Conservation (phyloP, 2,329 filamentous ascomycete genomes). For the Phoma sp. region DNA sequence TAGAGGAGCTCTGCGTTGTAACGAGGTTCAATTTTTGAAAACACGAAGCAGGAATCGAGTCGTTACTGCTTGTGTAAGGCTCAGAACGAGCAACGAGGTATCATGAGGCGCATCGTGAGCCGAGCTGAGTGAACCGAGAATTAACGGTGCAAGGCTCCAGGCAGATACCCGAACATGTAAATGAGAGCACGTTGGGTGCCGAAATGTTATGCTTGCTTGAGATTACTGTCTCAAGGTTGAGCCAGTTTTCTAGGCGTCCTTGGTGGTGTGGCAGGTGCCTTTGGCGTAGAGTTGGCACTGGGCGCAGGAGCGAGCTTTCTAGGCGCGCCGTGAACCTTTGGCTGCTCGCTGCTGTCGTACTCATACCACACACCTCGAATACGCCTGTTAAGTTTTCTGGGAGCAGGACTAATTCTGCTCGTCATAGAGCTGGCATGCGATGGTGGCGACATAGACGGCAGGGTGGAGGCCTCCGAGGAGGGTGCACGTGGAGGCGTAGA, state of each 20-base stretch:
- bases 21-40: too few species aligned
- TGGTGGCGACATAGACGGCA: slow-evolving; percentile 16
- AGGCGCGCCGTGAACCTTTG: slow-evolving; percentile 6
- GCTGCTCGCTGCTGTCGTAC: slow-evolving; percentile 28
- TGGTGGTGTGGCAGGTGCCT: slow-evolving; percentile 5
- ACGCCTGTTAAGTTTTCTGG: slow-evolving; percentile 41
- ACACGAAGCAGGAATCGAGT: too few species aligned
- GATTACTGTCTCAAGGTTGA: too few species aligned
- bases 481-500: slow-evolving; percentile 2
- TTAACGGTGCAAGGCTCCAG: too few species aligned
- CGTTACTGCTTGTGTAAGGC: too few species aligned
- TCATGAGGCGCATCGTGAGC: too few species aligned
- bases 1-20: too few species aligned
- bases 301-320: slow-evolving; percentile 14
- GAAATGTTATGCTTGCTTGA: too few species aligned
- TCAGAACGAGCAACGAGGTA: too few species aligned
- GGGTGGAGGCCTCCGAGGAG: slow-evolving; percentile 19
- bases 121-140: too few species aligned
- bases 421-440: slow-evolving; percentile 22
- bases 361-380: slow-evolving; percentile 48
- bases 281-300: neutral
- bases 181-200: too few species aligned
- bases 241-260: slow-evolving; percentile 10
- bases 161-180: too few species aligned
- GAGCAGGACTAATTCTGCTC: slow-evolving; percentile 35